These are phyloP conservation scores for Rutstroemia sp. DNA, from an alignment of 2,329 filamentous ascomycete genomes.

Conservation along the genomic window DNA sequence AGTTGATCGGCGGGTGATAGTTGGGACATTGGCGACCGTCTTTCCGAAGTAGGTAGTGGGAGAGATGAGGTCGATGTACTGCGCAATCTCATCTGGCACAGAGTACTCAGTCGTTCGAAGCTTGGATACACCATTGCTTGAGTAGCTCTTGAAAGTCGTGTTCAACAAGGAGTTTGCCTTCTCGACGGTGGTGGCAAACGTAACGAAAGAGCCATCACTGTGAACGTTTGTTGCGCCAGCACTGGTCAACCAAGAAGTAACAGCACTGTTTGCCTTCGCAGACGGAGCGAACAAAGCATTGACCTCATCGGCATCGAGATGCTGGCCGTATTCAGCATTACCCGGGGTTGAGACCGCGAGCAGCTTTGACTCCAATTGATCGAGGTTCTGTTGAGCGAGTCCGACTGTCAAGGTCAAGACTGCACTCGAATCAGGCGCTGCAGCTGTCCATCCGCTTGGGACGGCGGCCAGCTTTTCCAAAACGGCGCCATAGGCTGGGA, in stretches of 20 bases:
- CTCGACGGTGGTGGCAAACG: slow-evolving; percentile 41
- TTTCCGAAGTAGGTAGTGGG: slow-evolving; percentile 26
- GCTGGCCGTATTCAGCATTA: slow-evolving; percentile 45
- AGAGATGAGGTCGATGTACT: slow-evolving; percentile 23
- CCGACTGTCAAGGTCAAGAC: slow-evolving; percentile 30
- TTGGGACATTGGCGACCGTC: slow-evolving; percentile 10
- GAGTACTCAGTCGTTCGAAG: slow-evolving; percentile 23
- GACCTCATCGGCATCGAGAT: slow-evolving; percentile 43
- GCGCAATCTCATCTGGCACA: slow-evolving; percentile 18
- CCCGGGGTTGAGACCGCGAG: slow-evolving; percentile 41
- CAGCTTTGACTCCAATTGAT: slow-evolving; percentile 36
- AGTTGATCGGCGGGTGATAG: neutral
- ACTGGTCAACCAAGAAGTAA: slow-evolving; percentile 47
- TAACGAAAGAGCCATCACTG: slow-evolving; percentile 47
- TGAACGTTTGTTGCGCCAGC: slow-evolving; percentile 38
- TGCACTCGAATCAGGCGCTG: slow-evolving; percentile 3
- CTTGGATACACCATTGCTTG: slow-evolving; percentile 38
- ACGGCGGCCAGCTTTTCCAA: slow-evolving; percentile 12
- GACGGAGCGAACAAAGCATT: slow-evolving; percentile 45
- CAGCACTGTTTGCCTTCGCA: slow-evolving; percentile 40
- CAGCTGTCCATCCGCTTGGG: slow-evolving; percentile 16
- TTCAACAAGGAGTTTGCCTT: slow-evolving; percentile 44
- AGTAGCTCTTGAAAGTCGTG: slow-evolving; percentile 42
- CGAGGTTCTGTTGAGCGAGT: slow-evolving; percentile 37
- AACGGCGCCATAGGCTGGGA: slow-evolving; percentile 1